Conservation (phyloP, 148 eudicot species). For the Fagopyrum tataricum region DNA sequence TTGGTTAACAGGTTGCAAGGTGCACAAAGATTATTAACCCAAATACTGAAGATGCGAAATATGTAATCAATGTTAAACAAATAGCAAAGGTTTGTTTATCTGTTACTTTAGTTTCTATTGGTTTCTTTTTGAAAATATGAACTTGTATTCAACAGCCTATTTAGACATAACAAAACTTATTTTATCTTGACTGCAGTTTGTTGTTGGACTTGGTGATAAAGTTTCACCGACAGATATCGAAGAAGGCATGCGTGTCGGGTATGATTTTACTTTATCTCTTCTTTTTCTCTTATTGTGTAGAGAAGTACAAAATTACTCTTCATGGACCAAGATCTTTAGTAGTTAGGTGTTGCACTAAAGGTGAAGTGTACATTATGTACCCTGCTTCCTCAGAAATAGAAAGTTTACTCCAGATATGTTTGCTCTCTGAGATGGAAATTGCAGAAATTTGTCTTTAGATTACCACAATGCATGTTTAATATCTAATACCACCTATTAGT, state of each 20-base stretch:
- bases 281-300: not conserved
- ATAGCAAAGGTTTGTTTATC: slow-evolving; percentile 68
- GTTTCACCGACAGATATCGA: slow-evolving; percentile 99
- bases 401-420: not conserved
- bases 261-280: slow-evolving; percentile 20
- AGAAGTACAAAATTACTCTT: not conserved
- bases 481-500: not conserved
- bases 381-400: not conserved
- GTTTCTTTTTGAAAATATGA: not conserved
- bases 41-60: slow-evolving; percentile 94
- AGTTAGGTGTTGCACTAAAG: not conserved
- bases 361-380: not conserved
- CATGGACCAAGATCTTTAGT: not conserved
- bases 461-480: not conserved
- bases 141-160: not conserved
- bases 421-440: not conserved
- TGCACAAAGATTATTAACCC: slow-evolving; percentile 97
- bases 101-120: not conserved
- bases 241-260: slow-evolving; percentile 99
- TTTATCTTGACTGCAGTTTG: slow-evolving; percentile 54
- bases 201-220: slow-evolving; percentile 97
- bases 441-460: no score
- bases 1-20: slow-evolving; percentile 70
- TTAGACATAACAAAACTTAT: not conserved
- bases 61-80: slow-evolving; percentile 89